Evolutionary conservation across 257 asterid species (phyloP), one percentile per base, ranked within the genome.

Genomic region (Solanum ossicruentum): DNA sequence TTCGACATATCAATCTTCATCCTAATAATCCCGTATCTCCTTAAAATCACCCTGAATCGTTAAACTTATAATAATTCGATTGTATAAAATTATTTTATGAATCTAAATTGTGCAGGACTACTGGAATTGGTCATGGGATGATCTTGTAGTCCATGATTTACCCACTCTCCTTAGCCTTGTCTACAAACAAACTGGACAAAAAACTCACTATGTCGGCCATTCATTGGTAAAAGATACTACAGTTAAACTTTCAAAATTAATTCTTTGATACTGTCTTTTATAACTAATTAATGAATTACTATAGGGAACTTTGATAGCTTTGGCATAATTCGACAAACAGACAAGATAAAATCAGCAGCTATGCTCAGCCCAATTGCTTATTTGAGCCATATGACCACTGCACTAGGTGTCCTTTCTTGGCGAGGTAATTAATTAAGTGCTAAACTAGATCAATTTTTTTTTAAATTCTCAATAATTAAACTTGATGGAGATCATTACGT

Each of bases 281-380:
- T 56, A 56, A 63, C 70, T 63, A 63, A n/a, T 6, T 6, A 61
- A 49, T 75, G 2, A 17, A 17, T 67, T 10, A 65, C 21, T 21
- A 32, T 87, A 95, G 99, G 99, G 99, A 52, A 96, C 98, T 28
- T 86, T 96, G 89, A 90, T 93, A 81, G 98, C 97, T 13, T 81
- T 96, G 90, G 96, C 97, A 72, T 88, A 95, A 15, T 94, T 96
- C 83, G 79, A 84, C 90, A 88, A 41, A 18, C 89, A 6, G 97
- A 94, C 78, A 94, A 91, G 93, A 92, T 96, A 15, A 91, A 78
- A 89, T 96, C 99, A 3, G 99, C 99, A 36, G 93, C 85, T 9
- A 78, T 96, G 89, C 75, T 96, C 16, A 88, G 97, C 91, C 99
- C 99, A 39, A 86, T 94, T 69, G 99, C 99, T 11, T 96, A 92